Evolutionary conservation across 2,329 filamentous ascomycete species (phyloP), one percentile per base, ranked within the genome.

Genomic region (Fusarium begoniae): DNA sequence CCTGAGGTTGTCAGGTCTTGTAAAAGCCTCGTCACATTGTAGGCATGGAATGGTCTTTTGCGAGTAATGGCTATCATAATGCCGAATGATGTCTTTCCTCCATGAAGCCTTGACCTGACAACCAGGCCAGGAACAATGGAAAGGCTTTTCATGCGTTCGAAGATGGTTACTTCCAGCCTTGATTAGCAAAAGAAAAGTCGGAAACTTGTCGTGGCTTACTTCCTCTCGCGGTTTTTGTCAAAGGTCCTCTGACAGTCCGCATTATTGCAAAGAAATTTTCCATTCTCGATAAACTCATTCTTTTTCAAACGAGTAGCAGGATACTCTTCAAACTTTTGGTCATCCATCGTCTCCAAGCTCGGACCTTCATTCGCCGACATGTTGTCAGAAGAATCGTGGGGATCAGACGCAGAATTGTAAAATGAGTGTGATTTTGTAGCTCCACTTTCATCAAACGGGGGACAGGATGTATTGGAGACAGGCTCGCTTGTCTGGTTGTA

Each of bases 121-220:
- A 2, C 55, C 44, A 8, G 38, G 18, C 55, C 51, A 62, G 15
- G 59, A 56, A 58, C 75, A 77, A 20, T 50, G 26, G 26, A 75
- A 70, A 40, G 75, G 75, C n/a, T 66, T 72, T 13, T 37, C 41
- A 43, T 77, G 74, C 12, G 41, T 60, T 26, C 75, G 64, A 63
- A 77, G 66, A 57, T 77, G 75, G 28, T 72, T 77, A 2, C 75
- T 53, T 53, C 74, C 18, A 11, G 13, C 11, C 3, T 44, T 1
- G 7, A 32, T 76, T 44, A 76, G 48, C 15, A 37, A 9, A 13
- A 17, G 8, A 20, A 35, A 37, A 5, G 24, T 28, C 5, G 6
- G 18, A 7, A 12, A 17, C 5, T 8, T 37, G 40, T n/a, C 9
- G 9, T 24, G 32, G 12, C 74, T 50, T 20, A 77, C 75, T 60